Evolutionary conservation across 2,329 filamentous ascomycete genomes (phyloP), one percentile per base, ranked within the genome.

Genomic region (Ophiostoma perfectum): DNA sequence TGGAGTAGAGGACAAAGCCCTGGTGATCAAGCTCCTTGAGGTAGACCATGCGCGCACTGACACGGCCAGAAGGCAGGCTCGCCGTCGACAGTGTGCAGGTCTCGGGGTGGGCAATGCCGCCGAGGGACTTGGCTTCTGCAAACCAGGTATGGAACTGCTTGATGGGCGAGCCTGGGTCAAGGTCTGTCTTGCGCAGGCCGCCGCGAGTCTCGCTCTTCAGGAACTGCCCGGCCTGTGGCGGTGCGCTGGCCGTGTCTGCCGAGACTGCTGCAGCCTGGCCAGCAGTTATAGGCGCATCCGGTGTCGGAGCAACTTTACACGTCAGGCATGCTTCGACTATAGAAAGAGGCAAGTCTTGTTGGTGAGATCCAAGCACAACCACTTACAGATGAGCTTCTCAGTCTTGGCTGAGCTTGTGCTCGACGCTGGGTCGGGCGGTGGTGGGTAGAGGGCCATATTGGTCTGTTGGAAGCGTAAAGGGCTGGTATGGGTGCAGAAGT

Each of bases 61-160:
- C 90, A 64, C 90, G 88, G 70, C 95, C 95, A 0, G 88, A 90
- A 1, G 94, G 94, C 4, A 98, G 84, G 38, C 84, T 82, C 0
- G 93, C 93, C 0, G 95, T 99, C 3, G 93, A 90, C 1, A 99
- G 83, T 1, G 90, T 93, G 75, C 92, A 93, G 0, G 95, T 91
- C 79, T 99, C 95, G 1, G 94, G 93, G 73, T 96, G 90, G 63
- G 87, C 81, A 64, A 93, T 85, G 8, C 66, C 55, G 64, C 62
- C 9, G 41, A 44, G 47, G 14, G 76, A 75, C 71, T 89, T 86
- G 0, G 93, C 91, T 70, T 88, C 84, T 12, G 85, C 83, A 84
- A 96, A 99, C 95, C 95, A 99, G 71, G 80, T 78, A 81, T 96
- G 86, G 82, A 98, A 99, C 81, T 98, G 95, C 44, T 83, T 81